A percentile compares a stretch with the other conserved stretches of the same genome.
These are phyloP conservation scores for Eucalyptus lansdowneana DNA, from an alignment of 345 rosid species.

Conservation along the genomic window DNA sequence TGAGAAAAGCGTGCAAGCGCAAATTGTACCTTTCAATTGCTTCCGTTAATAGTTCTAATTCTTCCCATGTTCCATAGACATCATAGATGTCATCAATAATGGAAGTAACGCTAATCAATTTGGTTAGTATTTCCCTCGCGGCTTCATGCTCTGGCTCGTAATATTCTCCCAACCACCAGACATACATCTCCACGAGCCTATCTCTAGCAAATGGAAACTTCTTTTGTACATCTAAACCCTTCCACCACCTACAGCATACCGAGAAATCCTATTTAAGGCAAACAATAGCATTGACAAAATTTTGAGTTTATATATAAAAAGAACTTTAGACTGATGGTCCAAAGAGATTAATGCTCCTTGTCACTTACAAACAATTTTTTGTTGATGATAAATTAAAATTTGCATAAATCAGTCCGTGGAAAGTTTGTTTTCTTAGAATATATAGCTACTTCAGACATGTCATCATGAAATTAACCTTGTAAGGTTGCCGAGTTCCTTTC, in stretches of 20 bases:
- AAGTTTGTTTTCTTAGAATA: no score
- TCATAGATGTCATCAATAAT: slow-evolving; percentile 11
- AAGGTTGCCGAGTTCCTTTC: not conserved
- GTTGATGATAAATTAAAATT: no score
- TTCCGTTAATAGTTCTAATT: slow-evolving; percentile 1
- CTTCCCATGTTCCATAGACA: slow-evolving; percentile 13
- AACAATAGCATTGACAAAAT: not conserved
- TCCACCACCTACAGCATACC: slow-evolving; percentile 3
- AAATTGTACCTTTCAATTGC: slow-evolving; percentile 12
- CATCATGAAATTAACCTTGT: not conserved
- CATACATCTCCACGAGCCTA: not conserved
- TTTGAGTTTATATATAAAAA: not conserved
- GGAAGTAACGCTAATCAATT: not conserved
- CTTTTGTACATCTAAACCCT: not conserved
- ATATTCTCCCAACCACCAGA: not conserved
- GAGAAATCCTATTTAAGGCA: not conserved
- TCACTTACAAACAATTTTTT: not conserved
- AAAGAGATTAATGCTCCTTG: not conserved
- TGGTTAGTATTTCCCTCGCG: slow-evolving; percentile 1
- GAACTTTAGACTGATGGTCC: not conserved
- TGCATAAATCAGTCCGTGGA: no score
- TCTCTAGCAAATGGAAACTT: slow-evolving; percentile 6
- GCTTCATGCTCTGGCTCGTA: slow-evolving; percentile 1
- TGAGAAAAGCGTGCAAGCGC: not conserved
- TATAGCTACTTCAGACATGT: no score